phyloP scores from a whole-genome alignment of 208 protist genomes.

The Phytomonas sp. region DNA sequence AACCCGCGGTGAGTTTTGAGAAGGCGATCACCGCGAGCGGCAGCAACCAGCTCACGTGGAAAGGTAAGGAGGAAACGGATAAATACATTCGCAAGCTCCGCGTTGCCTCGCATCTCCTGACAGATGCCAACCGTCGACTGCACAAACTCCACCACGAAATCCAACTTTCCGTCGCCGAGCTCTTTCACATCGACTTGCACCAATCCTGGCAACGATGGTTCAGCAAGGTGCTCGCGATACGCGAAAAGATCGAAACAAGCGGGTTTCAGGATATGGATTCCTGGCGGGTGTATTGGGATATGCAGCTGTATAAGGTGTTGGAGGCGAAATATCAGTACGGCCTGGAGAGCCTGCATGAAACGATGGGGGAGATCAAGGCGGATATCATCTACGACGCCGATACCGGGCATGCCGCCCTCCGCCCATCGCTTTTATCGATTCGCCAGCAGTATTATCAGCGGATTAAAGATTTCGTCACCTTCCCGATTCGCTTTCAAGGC shows the following conservation, averaged over 20 bases:
- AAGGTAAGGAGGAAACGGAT: conserved; percentile 67
- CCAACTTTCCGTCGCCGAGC: conserved; percentile 59
- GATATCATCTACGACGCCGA: conserved; percentile 88
- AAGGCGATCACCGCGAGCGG: conserved; percentile 84
- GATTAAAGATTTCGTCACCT: conserved; percentile 93
- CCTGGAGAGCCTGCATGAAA: conserved; percentile 90
- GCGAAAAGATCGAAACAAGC: conserved; percentile 77
- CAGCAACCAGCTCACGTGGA: conserved; percentile 78
- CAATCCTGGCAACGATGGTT: conserved; percentile 90
- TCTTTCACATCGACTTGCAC: conserved; percentile 92
- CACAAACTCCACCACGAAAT: conserved; percentile 90
- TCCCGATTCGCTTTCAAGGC: conserved; percentile 90
- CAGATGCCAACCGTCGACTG: conserved; percentile 89
- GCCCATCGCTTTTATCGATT: conserved; percentile 89
- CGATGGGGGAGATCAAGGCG: conserved; percentile 84
- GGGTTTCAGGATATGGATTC: conserved; percentile 87
- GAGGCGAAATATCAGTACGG: conserved; percentile 93
- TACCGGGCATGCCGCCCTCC: conserved; percentile 65
- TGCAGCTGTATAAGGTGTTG: conserved; percentile 97
- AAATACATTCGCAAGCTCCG: conserved; percentile 82
- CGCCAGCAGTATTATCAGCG: conserved; percentile 91
- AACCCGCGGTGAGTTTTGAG: conserved; percentile 84
- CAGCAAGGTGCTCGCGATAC: conserved; percentile 75
- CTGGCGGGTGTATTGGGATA: conserved; percentile 96
- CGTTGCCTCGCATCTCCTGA: conserved; percentile 74